Evolutionary conservation across 1,284 basidiomycete species (phyloP).

Genomic region (Mrakiaceae sp.): DNA sequence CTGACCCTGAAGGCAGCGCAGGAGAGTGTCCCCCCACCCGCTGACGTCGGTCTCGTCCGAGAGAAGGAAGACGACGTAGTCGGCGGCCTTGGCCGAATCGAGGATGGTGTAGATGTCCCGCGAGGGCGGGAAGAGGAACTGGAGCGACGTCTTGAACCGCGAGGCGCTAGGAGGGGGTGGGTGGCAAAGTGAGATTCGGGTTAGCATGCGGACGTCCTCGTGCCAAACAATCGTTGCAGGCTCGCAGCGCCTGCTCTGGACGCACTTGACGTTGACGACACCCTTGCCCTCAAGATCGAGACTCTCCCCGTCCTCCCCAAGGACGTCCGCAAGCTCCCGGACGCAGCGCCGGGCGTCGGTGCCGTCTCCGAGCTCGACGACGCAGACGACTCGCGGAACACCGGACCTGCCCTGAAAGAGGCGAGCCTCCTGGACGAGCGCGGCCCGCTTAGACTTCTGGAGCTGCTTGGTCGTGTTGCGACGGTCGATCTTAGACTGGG

Average conservation of each 20-base stretch:
- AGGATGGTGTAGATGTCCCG: constrained; percentile 63
- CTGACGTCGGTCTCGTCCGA: constrained; percentile 75
- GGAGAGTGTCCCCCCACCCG: constrained; percentile 73
- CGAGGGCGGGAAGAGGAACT: constrained; percentile 67
- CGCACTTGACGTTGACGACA: constrained; percentile 55
- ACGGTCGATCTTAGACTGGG: constrained; percentile 56
- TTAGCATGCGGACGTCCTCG: too few relatives aligned
- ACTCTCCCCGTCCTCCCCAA: constrained; percentile 49
- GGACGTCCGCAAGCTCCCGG: constrained; percentile 52
- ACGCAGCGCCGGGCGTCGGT: constrained; percentile 58
- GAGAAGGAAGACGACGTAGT: constrained; percentile 78
- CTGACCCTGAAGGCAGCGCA: constrained; percentile 77
- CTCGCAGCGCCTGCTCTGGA: constrained; percentile 15
- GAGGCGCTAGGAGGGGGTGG: constrained; percentile 47
- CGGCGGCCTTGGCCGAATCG: constrained; percentile 77
- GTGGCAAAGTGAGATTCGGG: too few relatives aligned
- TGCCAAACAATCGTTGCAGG: too few relatives aligned
- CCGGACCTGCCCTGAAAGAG: constrained; percentile 35
- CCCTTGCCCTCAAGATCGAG: constrained; percentile 39
- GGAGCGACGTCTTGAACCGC: constrained; percentile 78
- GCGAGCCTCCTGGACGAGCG: constrained; percentile 41
- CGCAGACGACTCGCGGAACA: constrained; percentile 37
- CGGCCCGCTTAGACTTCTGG: constrained; percentile 57
- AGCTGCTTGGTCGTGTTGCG: constrained; percentile 68
- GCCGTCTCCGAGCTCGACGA: constrained; percentile 32